Base-by-base conservation (phyloP, 306 rosid species). In the Casuarina equisetifolia region DNA sequence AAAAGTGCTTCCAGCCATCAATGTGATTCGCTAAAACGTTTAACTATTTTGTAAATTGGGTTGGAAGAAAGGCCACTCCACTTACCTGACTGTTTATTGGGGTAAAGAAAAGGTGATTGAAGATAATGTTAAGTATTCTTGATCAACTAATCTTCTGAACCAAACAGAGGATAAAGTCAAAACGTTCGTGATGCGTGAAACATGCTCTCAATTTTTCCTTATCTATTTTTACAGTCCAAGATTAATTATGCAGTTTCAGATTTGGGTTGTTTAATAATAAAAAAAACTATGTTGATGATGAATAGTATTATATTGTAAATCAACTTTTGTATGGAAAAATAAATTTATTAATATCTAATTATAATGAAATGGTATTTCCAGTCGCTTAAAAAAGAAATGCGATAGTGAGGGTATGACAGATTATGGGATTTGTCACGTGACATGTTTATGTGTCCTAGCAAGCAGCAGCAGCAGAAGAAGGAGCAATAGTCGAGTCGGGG, bases 11-110 rank as follows among this genome's bases (percentile, higher is more conserved):
- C 35, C 76, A 16, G 54, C 17, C 64, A 67, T 80, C 9, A 52
- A 78, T 53, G 69, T 77, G 36, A 72, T 74, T 72, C 0, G 58
- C 42, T 66, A 69, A 40, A 25, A 25, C 1, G 58, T 80, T 9
- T 15, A 62, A 17, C 45, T 79, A 38, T 46, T 17, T 67, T 50
- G 42, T 75, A 44, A 78, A 82, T 83, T 85, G 51, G 76, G 75
- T 69, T 81, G 38, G 59, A 51, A 76, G 44, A 75, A 19, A 69
- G 58, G 78, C 73, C 72, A 50, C 74, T 63, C 69, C 75, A 81
- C 55, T 36, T 3, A 69, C 52, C 7, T 44, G 16, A 70, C 45
- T n/a, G 67, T 62, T 72, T 82, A 38, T 80, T 82, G 80, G 68
- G 69, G 19, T 69, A 70, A 67, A 54, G 50, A 79, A 77, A 69